Evolutionary conservation across 129 eudicot species (phyloP), one percentile per base, ranked within the genome.

Genomic region (Glebionis coronaria): DNA sequence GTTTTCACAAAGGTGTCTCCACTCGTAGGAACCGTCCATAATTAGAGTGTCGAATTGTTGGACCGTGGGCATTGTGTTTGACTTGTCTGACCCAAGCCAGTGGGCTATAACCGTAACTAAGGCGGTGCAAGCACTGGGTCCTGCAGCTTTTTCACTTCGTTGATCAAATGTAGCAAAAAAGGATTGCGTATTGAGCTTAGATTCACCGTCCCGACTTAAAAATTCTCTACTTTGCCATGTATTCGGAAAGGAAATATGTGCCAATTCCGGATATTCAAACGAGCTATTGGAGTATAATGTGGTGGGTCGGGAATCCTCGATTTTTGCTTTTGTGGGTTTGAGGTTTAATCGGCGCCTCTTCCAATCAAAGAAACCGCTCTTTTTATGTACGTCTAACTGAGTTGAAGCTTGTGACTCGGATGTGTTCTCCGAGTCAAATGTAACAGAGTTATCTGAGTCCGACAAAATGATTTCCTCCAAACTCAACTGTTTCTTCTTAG

Each of bases 111-210:
- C 90, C 4, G 90, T 83, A 42, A 86, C 96, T 56, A 89, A 69
- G 0, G 87, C 80, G 9, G 96, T 82, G 76, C 96, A 89, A 1
- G 96, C 96, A 21, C 94, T 81, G 42, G 77, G 86, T 45, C 96
- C 96, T 0, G 93, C 93, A 0, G 96, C 96, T 65, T 85, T 83
- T 16, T 83, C 76, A 44, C 94, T 83, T 13, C 96, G 27, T 45
- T 89, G 96, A 46, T 89, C 96, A 63, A 80, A 85, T 0, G 96
- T 83, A 10, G 96, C 94, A 57, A 89, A 81, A 78, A 89, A 89
- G 3, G 85, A 38, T 5, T 62, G 44, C 23, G 90, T 65, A 54
- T 74, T 73, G 65, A 85, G 90, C 75, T 81, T 81, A 9, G 81
- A 63, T 64, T 66, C 77, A 12, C 88, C 81, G 40, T 89, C 96